Evolutionary conservation across 345 rosid species (phyloP), one percentile per base, ranked within the genome.

Genomic region (Bruguiera parviflora): DNA sequence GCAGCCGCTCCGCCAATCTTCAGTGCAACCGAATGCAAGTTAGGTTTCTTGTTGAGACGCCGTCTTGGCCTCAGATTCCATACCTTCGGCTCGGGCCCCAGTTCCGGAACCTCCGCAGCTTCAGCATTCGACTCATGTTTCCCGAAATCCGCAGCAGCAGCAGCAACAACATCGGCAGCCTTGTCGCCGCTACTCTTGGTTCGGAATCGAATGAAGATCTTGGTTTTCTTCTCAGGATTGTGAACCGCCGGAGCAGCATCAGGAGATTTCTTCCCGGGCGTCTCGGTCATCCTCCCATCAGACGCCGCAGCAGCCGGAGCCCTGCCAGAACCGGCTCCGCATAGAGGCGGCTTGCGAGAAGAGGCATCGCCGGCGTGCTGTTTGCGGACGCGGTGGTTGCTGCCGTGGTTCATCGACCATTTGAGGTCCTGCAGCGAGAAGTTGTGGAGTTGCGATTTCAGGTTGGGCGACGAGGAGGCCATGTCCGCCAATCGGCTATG

Each of bases 61-160:
- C 70, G 83, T 69, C 96, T 83, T 47, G 92, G 96, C 73, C 96
- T 75, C 62, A 89, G 74, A 71, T 87, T 89, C 96, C 96, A 84
- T n/a, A 82, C 77, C 82, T 85, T 89, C 13, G 82, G 80, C 33
- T 72, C 74, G 60, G 73, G 69, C 22, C 78, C 87, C 16, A 24
- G 28, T 3, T 78, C 95, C 27, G 35, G 75, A 29, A 70, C 82
- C 11, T 82, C 83, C 53, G 73, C 78, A 65, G 57, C 81, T 16
- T 32, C 33, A 20, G 59, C 31, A 24, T 35, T 56, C 5, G 83
- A 78, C 73, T 16, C 69, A 70, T 82, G 88, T 73, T 88, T 88
- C 52, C 59, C 73, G 18, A 67, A 70, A 53, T 64, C 64, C n/a
- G 53, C 64, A 53, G 64, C 71, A 47, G 67, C 73, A 25, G 64